phyloP scores from a whole-genome alignment of 495 filamentous ascomycete species.

The Recurvomyces mirabilis region DNA sequence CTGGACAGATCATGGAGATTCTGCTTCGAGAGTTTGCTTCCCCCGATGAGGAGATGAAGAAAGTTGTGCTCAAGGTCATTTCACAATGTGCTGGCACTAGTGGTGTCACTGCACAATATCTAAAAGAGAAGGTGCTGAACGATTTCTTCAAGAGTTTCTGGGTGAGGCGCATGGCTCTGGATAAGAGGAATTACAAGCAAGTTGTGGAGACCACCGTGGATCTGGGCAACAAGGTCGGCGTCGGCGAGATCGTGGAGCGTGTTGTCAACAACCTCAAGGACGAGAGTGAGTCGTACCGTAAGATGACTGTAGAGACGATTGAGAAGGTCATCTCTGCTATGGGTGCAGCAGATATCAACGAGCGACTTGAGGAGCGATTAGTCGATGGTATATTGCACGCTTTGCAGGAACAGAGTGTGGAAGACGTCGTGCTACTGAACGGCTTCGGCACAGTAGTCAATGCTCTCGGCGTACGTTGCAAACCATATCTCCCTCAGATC shows the following conservation, averaged over 20 bases:
- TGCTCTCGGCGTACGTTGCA: constrained; percentile 84
- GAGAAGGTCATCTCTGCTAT: constrained; percentile 90
- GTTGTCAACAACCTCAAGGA: constrained; percentile 94
- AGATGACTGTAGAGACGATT: constrained; percentile 97
- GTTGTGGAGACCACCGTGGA: constrained; percentile 98
- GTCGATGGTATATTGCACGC: constrained; percentile 94
- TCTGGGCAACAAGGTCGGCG: constrained; percentile 91
- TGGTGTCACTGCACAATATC: constrained; percentile 85
- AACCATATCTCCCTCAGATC: constrained; percentile 93
- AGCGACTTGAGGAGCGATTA: constrained; percentile 80
- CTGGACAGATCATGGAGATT: constrained; percentile 97
- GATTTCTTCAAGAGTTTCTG: constrained; percentile 99
- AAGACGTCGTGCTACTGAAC: constrained; percentile 92
- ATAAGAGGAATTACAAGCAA: constrained; percentile 92
- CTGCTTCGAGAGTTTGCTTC: constrained; percentile 89
- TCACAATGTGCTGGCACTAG: constrained; percentile 93
- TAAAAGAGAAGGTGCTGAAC: constrained; percentile 86
- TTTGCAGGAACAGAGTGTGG: constrained; percentile 97
- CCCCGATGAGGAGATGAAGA: constrained; percentile 99
- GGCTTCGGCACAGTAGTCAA: constrained; percentile 99
- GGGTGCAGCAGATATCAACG: constrained; percentile 86
- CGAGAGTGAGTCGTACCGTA: constrained; percentile 93
- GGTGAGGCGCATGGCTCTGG: constrained; percentile 91
- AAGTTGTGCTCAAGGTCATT: constrained; percentile 92
- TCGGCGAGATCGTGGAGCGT: constrained; percentile 85